Base-by-base conservation (phyloP, 2,329 filamentous ascomycete genomes). In the Exophiala sp. region DNA sequence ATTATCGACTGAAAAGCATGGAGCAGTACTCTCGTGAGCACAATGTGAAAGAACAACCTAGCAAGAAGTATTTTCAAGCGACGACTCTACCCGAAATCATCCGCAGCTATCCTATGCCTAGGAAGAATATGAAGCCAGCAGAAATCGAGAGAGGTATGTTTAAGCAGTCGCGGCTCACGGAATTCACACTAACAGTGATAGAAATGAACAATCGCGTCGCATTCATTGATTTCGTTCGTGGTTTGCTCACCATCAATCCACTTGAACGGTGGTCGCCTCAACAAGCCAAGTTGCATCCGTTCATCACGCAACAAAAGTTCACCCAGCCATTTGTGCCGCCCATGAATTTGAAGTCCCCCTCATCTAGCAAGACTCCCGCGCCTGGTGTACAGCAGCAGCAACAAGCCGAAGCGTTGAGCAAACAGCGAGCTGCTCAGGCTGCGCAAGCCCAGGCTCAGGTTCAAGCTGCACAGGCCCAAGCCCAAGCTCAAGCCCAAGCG, bases 1-100 rank as follows among this genome's bases (percentile, higher is more conserved):
- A 84, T 5, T 96, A 95, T 66, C 82, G 91, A 46, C 74, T 98
- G 32, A 98, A 98, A 74, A 88, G 86, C 59, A 94, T 98, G 87
- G 93, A 98, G 65, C 89, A 96, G 67, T 98, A 97, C 68, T 91
- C 93, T 13, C 78, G 91, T 49, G 93, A 98, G 66, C 93, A 95
- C 66, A 86, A 86, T 52, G 93, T 89, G 29, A 98, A 98, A 68
- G 93, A 98, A 69, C 93, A 97, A 68, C 93, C 93, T 18, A 98
- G 93, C 80, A 98, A 98, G 76, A 97, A 97, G 71, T 98, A 98
- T 69, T 98, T 98, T 72, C 87, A 91, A 62, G 89, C 90, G 29
- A 96, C 82, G 34, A 95, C 89, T 1, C 73, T 98, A 46, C 91
- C 91, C 2, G 93, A 98, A 59, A 98, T 98, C 58, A 97, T 98